Evolutionary conservation across 176 grass and related monocot species (phyloP).

Genomic region (Avena eriantha): DNA sequence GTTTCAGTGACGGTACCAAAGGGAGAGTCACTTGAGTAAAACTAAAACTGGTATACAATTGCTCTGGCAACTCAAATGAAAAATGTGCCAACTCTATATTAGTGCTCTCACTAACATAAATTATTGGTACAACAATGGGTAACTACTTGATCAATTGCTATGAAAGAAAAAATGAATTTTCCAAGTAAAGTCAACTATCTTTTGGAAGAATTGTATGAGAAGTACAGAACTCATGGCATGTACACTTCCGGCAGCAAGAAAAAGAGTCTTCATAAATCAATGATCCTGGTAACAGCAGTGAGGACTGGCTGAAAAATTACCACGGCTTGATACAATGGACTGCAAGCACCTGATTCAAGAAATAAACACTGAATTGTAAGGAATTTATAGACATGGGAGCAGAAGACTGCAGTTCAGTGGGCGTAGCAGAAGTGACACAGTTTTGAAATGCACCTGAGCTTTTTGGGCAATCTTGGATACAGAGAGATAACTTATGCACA

Average conservation of each 20-base stretch:
- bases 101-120: neutral
- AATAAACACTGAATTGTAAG: constrained; percentile 4
- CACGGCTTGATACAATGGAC: constrained; percentile 6
- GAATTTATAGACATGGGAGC: neutral
- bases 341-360: constrained; percentile 12
- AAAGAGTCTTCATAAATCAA: constrained; percentile 30
- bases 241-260: constrained; percentile 47
- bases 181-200: constrained; percentile 18
- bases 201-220: constrained; percentile 32
- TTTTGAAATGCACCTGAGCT: constrained; percentile 33
- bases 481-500: neutral
- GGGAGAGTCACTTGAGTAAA: neutral
- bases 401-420: neutral
- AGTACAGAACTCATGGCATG: constrained; percentile 45
- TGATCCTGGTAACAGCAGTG: constrained; percentile 6
- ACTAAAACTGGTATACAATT: neutral
- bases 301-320: neutral
- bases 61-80: neutral
- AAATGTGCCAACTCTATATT: neutral
- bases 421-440: constrained; percentile 6
- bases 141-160: constrained; percentile 22
- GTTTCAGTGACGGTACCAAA: neutral
- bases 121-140: constrained; percentile 5
- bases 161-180: neutral
- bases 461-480: constrained; percentile 15